phyloP scores from a whole-genome alignment of 306 rosid species.

The Rubus parviflorus region DNA sequence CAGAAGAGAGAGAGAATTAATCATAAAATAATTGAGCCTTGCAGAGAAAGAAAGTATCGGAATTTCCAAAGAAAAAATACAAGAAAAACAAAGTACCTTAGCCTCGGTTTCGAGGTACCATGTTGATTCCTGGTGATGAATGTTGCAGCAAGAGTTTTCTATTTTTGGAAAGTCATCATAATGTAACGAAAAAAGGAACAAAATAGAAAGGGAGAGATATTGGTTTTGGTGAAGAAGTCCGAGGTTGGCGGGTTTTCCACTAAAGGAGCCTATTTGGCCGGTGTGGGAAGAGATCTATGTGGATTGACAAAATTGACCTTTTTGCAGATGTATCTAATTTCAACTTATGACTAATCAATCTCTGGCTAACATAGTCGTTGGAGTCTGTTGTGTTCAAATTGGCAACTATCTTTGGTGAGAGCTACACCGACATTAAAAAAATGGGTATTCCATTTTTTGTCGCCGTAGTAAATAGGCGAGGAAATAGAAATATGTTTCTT shows the following conservation, averaged over 20 bases:
- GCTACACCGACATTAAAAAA: not conserved
- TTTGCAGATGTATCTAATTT: not conserved
- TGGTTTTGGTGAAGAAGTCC: slow-evolving; percentile 33
- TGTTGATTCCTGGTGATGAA: not conserved
- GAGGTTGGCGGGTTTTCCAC: slow-evolving; percentile 63
- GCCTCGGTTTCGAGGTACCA: slow-evolving; percentile 7
- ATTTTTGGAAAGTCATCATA: not conserved
- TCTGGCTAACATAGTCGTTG: slow-evolving; percentile 12
- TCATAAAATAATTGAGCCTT: not conserved
- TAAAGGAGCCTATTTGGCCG: slow-evolving; percentile 30
- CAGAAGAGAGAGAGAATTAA: not conserved
- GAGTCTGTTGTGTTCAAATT: not conserved
- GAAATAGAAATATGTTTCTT: not conserved
- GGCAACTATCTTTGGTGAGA: not conserved
- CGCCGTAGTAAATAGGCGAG: not conserved
- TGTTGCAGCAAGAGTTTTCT: not conserved
- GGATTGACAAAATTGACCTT: slow-evolving; percentile 1
- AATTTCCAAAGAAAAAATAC: not conserved
- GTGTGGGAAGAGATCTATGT: not conserved
- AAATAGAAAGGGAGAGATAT: slow-evolving; percentile 7
- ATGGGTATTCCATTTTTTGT: not conserved
- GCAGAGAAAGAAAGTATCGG: slow-evolving; percentile 4
- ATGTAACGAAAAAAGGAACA: not conserved
- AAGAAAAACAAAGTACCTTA: slow-evolving; percentile 7
- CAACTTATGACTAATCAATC: not conserved